These are phyloP conservation scores for Paxillus involutus DNA, from an alignment of 768 basidiomycete genomes.

Conservation along the genomic window DNA sequence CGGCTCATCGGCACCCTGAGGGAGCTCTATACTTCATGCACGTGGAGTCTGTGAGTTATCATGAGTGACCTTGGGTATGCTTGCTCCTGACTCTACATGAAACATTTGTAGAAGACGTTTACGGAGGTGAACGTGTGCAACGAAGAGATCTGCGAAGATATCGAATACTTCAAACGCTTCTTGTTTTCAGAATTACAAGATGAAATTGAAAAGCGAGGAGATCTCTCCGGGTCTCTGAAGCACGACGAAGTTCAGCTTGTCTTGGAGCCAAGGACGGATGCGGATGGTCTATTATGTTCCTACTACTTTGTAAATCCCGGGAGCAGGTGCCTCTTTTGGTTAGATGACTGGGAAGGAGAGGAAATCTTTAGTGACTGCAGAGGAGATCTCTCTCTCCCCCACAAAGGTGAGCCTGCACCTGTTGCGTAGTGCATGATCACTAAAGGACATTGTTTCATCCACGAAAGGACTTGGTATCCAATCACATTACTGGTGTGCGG, in stretches of 20 bases:
- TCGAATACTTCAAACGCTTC: slow-evolving; percentile 33
- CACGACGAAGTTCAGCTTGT: slow-evolving; percentile 40
- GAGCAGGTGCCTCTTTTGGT: slow-evolving; percentile 51
- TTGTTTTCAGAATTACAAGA: slow-evolving; percentile 19
- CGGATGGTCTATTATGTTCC: slow-evolving; percentile 22
- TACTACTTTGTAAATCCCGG: slow-evolving; percentile 57
- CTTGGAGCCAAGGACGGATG: slow-evolving; percentile 37
- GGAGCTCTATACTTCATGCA: slow-evolving; percentile 58
- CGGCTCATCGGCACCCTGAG: slow-evolving; percentile 53
- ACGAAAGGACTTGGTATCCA: slow-evolving; percentile 33
- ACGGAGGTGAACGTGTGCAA: slow-evolving; percentile 58
- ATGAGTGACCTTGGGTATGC: not conserved
- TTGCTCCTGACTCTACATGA: slow-evolving; percentile 1
- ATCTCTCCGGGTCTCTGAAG: slow-evolving; percentile 28
- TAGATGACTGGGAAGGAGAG: slow-evolving; percentile 41
- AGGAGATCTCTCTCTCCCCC: slow-evolving; percentile 17
- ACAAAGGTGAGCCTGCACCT: slow-evolving; percentile 19
- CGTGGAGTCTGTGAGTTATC: slow-evolving; percentile 37
- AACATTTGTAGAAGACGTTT: slow-evolving; percentile 44
- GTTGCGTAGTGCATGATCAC: not conserved
- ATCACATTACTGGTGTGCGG: slow-evolving; percentile 36
- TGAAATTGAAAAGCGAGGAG: slow-evolving; percentile 1
- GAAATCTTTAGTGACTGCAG: slow-evolving; percentile 29
- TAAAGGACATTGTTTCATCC: not conserved
- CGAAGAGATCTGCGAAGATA: slow-evolving; percentile 25